A percentile compares a stretch with the other conserved stretches of the same genome.
These are phyloP conservation scores for Tranzscheliella williamsii DNA, from an alignment of 1,284 basidiomycete species.

Conservation along the genomic window DNA sequence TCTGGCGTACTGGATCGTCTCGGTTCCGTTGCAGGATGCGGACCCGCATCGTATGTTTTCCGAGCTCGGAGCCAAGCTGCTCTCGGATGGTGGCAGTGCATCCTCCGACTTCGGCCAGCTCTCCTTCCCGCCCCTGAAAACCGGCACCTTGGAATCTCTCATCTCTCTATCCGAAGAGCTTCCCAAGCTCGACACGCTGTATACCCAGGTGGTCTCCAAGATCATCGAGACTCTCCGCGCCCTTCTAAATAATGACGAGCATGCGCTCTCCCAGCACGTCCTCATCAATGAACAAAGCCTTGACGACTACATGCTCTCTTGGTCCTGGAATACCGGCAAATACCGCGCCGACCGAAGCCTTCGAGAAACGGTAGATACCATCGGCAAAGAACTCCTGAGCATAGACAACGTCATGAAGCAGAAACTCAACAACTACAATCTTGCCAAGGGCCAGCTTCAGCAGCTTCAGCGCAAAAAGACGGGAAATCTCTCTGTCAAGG, in stretches of 20 bases:
- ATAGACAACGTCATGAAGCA: conserved; percentile 65
- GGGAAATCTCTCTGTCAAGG: conserved; percentile 91
- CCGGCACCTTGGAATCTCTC: conserved; percentile 88
- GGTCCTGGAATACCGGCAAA: conserved; percentile 81
- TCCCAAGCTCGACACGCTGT: conserved; percentile 86
- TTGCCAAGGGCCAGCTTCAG: conserved; percentile 89
- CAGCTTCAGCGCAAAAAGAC: conserved; percentile 92
- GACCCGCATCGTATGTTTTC: conserved; percentile 64
- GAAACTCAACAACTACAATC: conserved; percentile 87
- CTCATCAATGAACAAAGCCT: conserved; percentile 79
- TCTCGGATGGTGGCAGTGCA: conserved; percentile 51
- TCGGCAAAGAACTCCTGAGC: conserved; percentile 69
- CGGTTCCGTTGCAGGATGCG: conserved; percentile 64
- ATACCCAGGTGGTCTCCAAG: conserved; percentile 85
- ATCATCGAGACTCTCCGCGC: conserved; percentile 91
- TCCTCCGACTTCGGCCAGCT: conserved; percentile 50
- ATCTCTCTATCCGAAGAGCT: conserved; percentile 88
- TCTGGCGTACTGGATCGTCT: conserved; percentile 66
- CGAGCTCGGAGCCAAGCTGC: conserved; percentile 62
- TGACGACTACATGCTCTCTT: conserved; percentile 75
- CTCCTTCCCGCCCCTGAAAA: conserved; percentile 64
- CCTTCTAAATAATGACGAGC: conserved; percentile 83
- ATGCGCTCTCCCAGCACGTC: conserved; percentile 79
- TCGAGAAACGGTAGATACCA: conserved; percentile 76
- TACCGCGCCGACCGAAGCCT: conserved; percentile 80